These are phyloP conservation scores for Heterobasidion parviporum DNA, from an alignment of 1,284 basidiomycete genomes.

Conservation along the genomic window DNA sequence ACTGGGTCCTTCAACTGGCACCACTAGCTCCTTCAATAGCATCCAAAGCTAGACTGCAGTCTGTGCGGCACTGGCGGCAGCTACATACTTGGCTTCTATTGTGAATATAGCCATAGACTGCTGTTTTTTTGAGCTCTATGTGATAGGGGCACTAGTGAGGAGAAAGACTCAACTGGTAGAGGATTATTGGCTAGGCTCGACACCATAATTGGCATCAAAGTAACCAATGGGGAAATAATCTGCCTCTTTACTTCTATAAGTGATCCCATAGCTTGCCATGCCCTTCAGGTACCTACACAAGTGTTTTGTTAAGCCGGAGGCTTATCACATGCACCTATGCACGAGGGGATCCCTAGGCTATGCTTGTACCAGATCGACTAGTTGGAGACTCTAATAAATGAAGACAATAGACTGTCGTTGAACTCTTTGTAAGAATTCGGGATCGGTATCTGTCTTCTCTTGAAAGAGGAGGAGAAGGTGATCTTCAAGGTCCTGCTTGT, in stretches of 20 bases:
- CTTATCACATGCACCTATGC: too few species aligned
- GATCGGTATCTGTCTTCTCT: too few species aligned
- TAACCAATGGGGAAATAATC: not conserved
- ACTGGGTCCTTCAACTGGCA: constrained; percentile 2
- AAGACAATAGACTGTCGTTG: too few species aligned
- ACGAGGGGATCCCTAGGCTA: too few species aligned
- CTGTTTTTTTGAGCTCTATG: constrained; percentile 28
- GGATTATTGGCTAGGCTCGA: constrained; percentile 9
- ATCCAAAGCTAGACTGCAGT: constrained; percentile 9
- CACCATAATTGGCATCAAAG: not conserved
- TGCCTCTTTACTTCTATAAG: not conserved
- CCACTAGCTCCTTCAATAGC: constrained; percentile 2
- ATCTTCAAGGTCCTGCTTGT: too few species aligned
- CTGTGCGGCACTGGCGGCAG: constrained; percentile 19
- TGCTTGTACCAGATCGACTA: too few species aligned
- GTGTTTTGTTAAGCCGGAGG: too few species aligned
- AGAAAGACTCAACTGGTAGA: constrained; percentile 26
- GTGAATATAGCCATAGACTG: constrained; percentile 22
- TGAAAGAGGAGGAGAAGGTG: too few species aligned
- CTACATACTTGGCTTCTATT: constrained; percentile 28
- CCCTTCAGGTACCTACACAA: not conserved
- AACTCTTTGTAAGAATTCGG: too few species aligned
- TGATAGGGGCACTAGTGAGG: constrained; percentile 24
- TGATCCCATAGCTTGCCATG: not conserved
- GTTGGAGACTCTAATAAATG: too few species aligned